Conservation (phyloP, 2,329 filamentous ascomycete genomes). For the Stagonosporopsis cucurbitacearum region DNA sequence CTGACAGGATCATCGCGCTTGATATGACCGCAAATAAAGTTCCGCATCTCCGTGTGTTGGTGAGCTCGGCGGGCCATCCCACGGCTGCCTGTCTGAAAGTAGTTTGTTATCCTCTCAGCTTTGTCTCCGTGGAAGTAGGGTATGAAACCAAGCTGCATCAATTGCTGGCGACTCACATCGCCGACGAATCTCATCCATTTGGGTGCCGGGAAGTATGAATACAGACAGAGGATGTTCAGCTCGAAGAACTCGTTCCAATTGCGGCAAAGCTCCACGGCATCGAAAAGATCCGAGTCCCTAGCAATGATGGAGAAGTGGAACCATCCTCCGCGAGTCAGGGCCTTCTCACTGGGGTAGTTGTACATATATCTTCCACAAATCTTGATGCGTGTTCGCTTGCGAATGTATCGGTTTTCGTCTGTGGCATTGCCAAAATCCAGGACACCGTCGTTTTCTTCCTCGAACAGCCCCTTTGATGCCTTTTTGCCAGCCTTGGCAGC, state of each 20-base stretch:
- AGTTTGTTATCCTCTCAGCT: constrained; percentile 43
- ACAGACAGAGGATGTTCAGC: constrained; percentile 54
- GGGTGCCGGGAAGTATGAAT: constrained; percentile 57
- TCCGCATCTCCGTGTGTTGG: constrained; percentile 46
- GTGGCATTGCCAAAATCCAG: constrained; percentile 50
- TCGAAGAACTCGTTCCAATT: constrained; percentile 61
- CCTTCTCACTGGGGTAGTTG: constrained; percentile 58
- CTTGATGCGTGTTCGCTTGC: constrained; percentile 53
- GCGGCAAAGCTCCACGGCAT: constrained; percentile 56
- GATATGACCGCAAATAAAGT: constrained; percentile 53
- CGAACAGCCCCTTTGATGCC: neutral
- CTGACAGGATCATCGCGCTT: constrained; percentile 52
- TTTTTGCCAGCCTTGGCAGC: constrained; percentile 25
- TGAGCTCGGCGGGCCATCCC: constrained; percentile 44
- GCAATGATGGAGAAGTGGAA: constrained; percentile 60
- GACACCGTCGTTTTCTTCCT: constrained; percentile 23
- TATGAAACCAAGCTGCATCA: constrained; percentile 52
- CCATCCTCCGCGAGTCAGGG: constrained; percentile 58
- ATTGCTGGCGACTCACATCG: constrained; percentile 48
- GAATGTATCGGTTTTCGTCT: constrained; percentile 40
- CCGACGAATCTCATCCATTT: constrained; percentile 55
- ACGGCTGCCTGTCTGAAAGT: constrained; percentile 43
- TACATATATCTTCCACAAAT: constrained; percentile 58
- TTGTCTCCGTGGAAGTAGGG: constrained; percentile 45
- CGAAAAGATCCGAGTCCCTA: constrained; percentile 55